Conservation (phyloP, 2,329 filamentous ascomycete species). For the Xylaria sp. region DNA sequence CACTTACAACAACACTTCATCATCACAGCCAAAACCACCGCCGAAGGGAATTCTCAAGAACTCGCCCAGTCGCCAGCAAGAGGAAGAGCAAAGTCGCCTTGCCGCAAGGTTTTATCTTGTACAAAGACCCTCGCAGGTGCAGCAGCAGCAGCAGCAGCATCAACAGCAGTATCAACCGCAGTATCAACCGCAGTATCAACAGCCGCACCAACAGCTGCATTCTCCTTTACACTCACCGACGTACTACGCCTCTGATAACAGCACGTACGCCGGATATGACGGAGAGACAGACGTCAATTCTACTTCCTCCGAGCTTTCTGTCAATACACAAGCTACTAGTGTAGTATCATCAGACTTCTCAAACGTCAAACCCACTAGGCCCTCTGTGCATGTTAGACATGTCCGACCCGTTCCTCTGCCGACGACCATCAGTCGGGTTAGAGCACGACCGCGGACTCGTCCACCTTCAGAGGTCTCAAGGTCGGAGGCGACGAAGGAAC, state of each 20-base stretch:
- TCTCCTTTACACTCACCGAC: slow-evolving; percentile 43
- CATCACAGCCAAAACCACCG: slow-evolving; percentile 38
- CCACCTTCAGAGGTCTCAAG: slow-evolving; percentile 42
- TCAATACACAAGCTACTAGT: slow-evolving; percentile 53
- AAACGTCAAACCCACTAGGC: slow-evolving; percentile 38
- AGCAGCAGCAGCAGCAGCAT: not conserved
- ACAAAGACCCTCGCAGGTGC: slow-evolving; percentile 32
- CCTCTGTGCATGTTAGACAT: slow-evolving; percentile 45
- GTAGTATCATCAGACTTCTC: slow-evolving; percentile 50
- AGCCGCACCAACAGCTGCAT: slow-evolving; percentile 12
- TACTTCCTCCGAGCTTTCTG: slow-evolving; percentile 51
- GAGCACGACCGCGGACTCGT: slow-evolving; percentile 42
- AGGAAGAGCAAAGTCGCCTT: slow-evolving; percentile 41
- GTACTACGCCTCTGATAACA: slow-evolving; percentile 46
- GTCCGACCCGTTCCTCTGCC: slow-evolving; percentile 44
- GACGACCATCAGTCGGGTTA: slow-evolving; percentile 39
- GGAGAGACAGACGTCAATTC: slow-evolving; percentile 52
- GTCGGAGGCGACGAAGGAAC: slow-evolving; percentile 41
- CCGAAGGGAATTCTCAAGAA: slow-evolving; percentile 48
- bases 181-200: too few relatives aligned
- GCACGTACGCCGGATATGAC: slow-evolving; percentile 45
- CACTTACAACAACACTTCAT: slow-evolving; percentile 38
- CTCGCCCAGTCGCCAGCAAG: slow-evolving; percentile 30
- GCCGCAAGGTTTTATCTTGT: slow-evolving; percentile 48
- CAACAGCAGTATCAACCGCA: slow-evolving; percentile 12